Evolutionary conservation across 352 stramenopile genomes (phyloP).

Genomic region (Pythium insidiosum): DNA sequence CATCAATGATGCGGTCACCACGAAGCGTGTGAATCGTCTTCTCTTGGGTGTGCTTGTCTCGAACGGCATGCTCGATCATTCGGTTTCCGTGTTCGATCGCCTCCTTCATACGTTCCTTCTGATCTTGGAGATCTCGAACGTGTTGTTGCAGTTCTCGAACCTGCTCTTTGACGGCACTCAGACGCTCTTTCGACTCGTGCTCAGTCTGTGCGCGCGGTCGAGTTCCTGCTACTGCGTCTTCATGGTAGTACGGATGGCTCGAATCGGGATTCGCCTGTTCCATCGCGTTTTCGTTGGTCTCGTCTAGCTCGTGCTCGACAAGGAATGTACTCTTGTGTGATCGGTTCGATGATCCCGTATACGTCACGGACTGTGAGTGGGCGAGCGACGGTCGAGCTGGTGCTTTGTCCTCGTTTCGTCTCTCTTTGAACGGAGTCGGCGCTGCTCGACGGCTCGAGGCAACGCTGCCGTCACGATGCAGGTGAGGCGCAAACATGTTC

Average conservation of each 20-base stretch:
- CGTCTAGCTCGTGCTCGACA: conserved; percentile 12
- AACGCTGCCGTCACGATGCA: conserved; percentile 24
- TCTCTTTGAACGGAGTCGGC: neutral
- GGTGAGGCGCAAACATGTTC: conserved; percentile 44
- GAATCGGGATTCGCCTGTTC: conserved; percentile 1
- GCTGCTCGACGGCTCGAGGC: conserved; percentile 3
- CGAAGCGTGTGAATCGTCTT: conserved; percentile 28
- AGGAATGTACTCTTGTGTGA: conserved; percentile 3
- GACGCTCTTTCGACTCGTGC: conserved; percentile 41
- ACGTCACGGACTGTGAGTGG: conserved; percentile 11
- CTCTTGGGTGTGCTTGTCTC: conserved; percentile 27
- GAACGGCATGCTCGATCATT: conserved; percentile 28
- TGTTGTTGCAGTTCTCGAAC: conserved; percentile 62
- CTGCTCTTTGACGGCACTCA: conserved; percentile 55
- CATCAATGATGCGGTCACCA: conserved; percentile 57
- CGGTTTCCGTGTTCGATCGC: conserved; percentile 41
- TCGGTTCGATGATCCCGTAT: conserved; percentile 7
- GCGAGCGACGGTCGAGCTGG: conserved; percentile 9
- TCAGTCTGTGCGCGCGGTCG: conserved; percentile 61
- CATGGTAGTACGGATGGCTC: neutral
- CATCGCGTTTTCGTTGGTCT: conserved; percentile 19
- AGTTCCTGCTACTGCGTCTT: neutral
- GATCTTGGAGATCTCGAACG: conserved; percentile 44
- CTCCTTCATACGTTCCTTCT: conserved; percentile 44
- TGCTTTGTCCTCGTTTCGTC: neutral